Evolutionary conservation across 495 filamentous ascomycete species (phyloP), one percentile per base, ranked within the genome.

Genomic region (Podospora sp.): DNA sequence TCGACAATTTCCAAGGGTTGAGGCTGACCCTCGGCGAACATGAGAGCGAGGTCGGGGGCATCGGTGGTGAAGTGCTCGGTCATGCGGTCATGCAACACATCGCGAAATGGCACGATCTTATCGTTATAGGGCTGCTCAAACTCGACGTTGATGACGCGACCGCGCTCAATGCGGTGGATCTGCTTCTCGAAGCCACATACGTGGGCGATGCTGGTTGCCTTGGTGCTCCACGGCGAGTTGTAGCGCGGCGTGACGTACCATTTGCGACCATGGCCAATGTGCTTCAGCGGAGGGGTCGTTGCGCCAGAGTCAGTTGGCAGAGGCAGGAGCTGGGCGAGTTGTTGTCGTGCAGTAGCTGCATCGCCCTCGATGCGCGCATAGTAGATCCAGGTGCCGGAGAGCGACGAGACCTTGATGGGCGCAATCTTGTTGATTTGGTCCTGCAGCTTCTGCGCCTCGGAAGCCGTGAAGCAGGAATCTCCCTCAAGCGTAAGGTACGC

Each of bases 211-310:
- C 88, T 92, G 46, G 94, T 97, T 46, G 94, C 95, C 73, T 97
- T 92, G 59, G 94, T 96, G 75, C 92, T 97, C 95, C 95, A 99
- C 78, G 95, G 95, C 46, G 93, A 97, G 68, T 96, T 93, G 40
- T 94, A 97, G 59, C 95, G 86, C 12, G 94, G 95, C 40, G 85
- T 86, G 56, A 97, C 84, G 73, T 92, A 92, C 75, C 78, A 83
- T 49, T 77, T 78, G 63, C 75, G 74, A 8, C 69, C 69, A 24
- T 72, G 72, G 58, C 75, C 79, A 60, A 75, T 75, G 64, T 77
- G 71, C 22, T 68, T 66, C 51, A 73, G 59, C 35, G 72, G 67
- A 35, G 67, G 60, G 22, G 73, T 62, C 1, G 66, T n/a, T 6
- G 66, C 49, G 36, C 55, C 61, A 9, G 69, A 18, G 14, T 50